Conservation (phyloP, 345 rosid genomes). For the Eutrema heterophyllum region DNA sequence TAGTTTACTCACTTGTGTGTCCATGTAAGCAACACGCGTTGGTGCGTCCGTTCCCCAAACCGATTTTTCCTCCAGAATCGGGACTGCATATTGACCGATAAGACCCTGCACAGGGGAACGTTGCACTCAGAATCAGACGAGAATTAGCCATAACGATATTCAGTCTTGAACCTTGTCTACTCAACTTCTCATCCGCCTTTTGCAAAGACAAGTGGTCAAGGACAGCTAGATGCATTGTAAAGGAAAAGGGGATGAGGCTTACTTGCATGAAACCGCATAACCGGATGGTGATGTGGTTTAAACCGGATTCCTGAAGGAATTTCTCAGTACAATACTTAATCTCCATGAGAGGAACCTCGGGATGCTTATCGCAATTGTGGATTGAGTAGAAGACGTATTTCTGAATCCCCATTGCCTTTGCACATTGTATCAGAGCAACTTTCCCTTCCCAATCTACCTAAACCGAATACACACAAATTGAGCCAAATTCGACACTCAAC, state of each 20-base stretch:
- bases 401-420: constrained; percentile 98
- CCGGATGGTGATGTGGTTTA: constrained; percentile 60
- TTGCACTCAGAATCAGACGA: background rate
- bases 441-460: constrained; percentile 99
- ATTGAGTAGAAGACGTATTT: constrained; percentile 83
- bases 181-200: background rate
- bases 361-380: constrained; percentile 98
- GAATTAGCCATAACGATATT: background rate
- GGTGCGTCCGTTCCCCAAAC: constrained; percentile 99
- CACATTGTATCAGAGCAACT: constrained; percentile 95
- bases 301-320: constrained; percentile 75
- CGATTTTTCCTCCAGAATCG: constrained; percentile 88
- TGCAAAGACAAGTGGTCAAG: background rate
- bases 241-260: constrained; percentile 13
- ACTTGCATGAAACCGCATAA: constrained; percentile 98
- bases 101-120: constrained; percentile 54
- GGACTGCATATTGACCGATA: constrained; percentile 95
- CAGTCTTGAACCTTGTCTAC: background rate
- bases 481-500: background rate
- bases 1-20: constrained; percentile 64
- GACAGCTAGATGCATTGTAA: background rate
- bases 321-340: constrained; percentile 94
- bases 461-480: constrained; percentile 39
- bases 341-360: constrained; percentile 96
- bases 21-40: constrained; percentile 96